phyloP scores from a whole-genome alignment of 768 basidiomycete genomes.

The Candolleomyces eurysporus region DNA sequence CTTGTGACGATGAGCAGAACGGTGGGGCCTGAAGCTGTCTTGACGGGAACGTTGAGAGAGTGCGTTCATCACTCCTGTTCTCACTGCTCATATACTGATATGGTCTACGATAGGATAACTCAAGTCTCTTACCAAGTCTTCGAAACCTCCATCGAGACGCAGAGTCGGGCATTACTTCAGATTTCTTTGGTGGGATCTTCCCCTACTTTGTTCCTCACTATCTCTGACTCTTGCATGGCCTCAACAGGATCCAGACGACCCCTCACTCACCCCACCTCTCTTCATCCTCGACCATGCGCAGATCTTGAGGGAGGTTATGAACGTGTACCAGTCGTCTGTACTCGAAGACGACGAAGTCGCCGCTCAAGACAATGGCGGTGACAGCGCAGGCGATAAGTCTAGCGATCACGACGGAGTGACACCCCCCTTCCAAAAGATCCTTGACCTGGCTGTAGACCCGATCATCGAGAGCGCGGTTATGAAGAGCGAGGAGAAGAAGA shows the following conservation, averaged over 20 bases:
- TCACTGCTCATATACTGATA: too few species aligned
- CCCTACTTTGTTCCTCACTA: too few species aligned
- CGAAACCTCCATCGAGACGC: conserved; percentile 82
- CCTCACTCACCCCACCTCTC: conserved; percentile 69
- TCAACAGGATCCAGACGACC: conserved; percentile 65
- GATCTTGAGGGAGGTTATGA: conserved; percentile 84
- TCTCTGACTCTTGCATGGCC: too few species aligned
- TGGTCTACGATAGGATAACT: conserved; percentile 56
- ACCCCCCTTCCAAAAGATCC: conserved; percentile 56
- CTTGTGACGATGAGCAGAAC: conserved; percentile 89
- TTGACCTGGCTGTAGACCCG: conserved; percentile 86
- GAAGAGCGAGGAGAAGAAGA: conserved; percentile 64
- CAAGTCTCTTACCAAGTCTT: conserved; percentile 80
- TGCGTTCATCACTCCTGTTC: conserved; percentile 36
- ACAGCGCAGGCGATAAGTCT: too few species aligned
- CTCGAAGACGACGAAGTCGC: conserved; percentile 50
- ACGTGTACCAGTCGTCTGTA: conserved; percentile 83
- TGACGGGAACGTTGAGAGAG: conserved; percentile 80
- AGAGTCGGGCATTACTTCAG: conserved; percentile 64
- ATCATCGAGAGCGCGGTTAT: conserved; percentile 71
- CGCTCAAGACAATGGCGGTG: too few species aligned
- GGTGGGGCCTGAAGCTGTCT: conserved; percentile 77
- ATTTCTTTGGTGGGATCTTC: conserved; percentile 53
- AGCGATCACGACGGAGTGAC: conserved; percentile 15
- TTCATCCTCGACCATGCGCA: conserved; percentile 79